Evolutionary conservation across 2,329 filamentous ascomycete genomes (phyloP).

Genomic region (Xylaria sp.): DNA sequence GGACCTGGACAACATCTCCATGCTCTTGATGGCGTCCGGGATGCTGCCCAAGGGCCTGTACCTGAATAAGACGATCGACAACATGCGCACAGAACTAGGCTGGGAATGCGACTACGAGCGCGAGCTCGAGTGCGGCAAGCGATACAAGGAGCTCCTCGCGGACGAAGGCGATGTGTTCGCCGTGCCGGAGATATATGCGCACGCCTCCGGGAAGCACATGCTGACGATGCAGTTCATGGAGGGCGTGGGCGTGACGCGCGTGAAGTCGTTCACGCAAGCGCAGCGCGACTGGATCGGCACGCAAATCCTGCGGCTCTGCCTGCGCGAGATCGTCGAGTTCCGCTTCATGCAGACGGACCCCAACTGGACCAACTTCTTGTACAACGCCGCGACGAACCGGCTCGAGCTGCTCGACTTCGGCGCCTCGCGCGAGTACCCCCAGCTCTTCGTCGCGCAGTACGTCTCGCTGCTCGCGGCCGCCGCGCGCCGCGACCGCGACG

Average conservation of each 20-base stretch:
- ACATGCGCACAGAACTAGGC: slow-evolving; percentile 87
- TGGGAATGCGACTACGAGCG: slow-evolving; percentile 98
- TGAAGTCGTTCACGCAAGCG: slow-evolving; percentile 76
- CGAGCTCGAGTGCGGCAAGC: slow-evolving; percentile 82
- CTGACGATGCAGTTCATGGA: slow-evolving; percentile 93
- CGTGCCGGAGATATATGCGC: slow-evolving; percentile 80
- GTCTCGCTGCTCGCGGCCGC: slow-evolving; percentile 84
- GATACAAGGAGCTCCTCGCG: slow-evolving; percentile 81
- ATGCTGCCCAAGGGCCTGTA: slow-evolving; percentile 92
- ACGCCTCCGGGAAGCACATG: slow-evolving; percentile 87
- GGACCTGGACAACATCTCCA: slow-evolving; percentile 90
- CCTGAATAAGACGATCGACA: slow-evolving; percentile 96
- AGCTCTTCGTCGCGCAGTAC: slow-evolving; percentile 82
- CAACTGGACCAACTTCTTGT: slow-evolving; percentile 99
- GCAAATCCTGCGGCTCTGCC: slow-evolving; percentile 88
- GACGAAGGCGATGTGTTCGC: slow-evolving; percentile 79
- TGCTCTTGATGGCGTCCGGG: slow-evolving; percentile 89
- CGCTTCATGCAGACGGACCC: slow-evolving; percentile 99
- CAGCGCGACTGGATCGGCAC: slow-evolving; percentile 97
- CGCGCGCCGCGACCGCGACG: slow-evolving; percentile 72
- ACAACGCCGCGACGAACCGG: slow-evolving; percentile 75
- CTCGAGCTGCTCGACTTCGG: slow-evolving; percentile 97
- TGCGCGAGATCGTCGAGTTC: slow-evolving; percentile 94
- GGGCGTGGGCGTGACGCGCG: slow-evolving; percentile 85
- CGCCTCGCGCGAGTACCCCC: slow-evolving; percentile 86